Evolutionary conservation across 2,329 filamentous ascomycete genomes (phyloP).

Genomic region (Albophoma yamanashiensis): DNA sequence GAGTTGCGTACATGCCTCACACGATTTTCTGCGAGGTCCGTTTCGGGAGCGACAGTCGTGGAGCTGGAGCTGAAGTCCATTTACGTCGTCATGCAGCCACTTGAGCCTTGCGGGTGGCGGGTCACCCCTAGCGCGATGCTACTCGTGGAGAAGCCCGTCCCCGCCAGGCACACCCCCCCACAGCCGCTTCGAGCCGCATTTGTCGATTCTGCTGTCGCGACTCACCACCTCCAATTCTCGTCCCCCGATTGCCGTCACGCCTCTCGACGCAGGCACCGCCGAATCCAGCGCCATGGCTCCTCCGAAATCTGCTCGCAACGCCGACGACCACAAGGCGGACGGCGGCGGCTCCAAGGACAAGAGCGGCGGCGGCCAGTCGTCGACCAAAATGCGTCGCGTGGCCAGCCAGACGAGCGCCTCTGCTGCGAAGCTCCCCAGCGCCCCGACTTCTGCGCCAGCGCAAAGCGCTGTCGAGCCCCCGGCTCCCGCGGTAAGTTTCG

Average conservation of each 20-base stretch:
- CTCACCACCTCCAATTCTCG: neutral
- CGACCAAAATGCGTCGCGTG: constrained; percentile 45
- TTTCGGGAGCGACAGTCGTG: neutral
- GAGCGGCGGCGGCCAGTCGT: constrained; percentile 28
- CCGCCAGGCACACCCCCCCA: neutral
- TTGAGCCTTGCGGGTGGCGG: neutral
- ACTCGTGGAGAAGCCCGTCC: neutral
- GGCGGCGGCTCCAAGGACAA: constrained; percentile 31
- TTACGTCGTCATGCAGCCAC: neutral
- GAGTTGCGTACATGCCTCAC: too few relatives aligned
- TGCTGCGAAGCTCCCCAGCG: constrained; percentile 30
- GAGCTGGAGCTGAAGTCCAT: neutral
- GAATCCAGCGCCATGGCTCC: constrained; percentile 27
- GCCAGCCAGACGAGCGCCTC: constrained; percentile 35
- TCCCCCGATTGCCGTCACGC: neutral
- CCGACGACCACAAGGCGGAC: constrained; percentile 38
- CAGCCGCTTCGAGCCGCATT: neutral
- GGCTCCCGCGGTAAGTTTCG: constrained; percentile 21
- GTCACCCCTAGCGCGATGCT: neutral
- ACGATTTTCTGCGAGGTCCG: neutral
- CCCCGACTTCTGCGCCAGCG: constrained; percentile 20
- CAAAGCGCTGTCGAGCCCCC: constrained; percentile 16
- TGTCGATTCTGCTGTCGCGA: neutral
- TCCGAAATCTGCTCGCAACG: constrained; percentile 31
- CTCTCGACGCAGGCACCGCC: neutral